Conservation (phyloP, 129 eudicot species). For the Gnaphalium uliginosum region DNA sequence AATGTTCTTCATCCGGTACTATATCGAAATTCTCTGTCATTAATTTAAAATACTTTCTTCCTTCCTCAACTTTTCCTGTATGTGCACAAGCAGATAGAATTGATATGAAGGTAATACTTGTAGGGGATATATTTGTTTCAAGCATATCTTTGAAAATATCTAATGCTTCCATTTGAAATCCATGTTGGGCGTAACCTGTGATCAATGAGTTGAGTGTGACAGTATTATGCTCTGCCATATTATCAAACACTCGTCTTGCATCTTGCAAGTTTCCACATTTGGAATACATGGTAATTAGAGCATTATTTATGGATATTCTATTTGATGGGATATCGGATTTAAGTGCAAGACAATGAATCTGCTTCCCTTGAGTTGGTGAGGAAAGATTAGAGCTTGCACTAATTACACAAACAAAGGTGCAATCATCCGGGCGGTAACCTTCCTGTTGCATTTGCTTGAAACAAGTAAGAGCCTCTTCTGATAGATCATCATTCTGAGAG, state of each 20-base stretch:
- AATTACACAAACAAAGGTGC: constrained; percentile 75
- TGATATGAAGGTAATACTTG: constrained; percentile 60
- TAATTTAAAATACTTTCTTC: constrained; percentile 42
- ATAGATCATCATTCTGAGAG: constrained; percentile 58
- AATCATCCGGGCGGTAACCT: constrained; percentile 75
- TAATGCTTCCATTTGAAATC: constrained; percentile 54
- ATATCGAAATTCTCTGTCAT: constrained; percentile 50
- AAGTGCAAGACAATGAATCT: constrained; percentile 62
- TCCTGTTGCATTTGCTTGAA: constrained; percentile 55
- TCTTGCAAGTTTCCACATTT: constrained; percentile 77
- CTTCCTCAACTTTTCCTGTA: constrained; percentile 66
- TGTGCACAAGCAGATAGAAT: constrained; percentile 72
- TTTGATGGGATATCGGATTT: constrained; percentile 72
- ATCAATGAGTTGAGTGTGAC: constrained; percentile 66
- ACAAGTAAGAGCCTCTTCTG: constrained; percentile 64
- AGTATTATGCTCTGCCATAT: constrained; percentile 64
- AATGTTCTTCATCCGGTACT: constrained; percentile 61
- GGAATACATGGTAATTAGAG: constrained; percentile 77
- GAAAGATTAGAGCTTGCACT: constrained; percentile 69
- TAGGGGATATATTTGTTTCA: constrained; percentile 39
- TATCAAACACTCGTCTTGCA: constrained; percentile 57
- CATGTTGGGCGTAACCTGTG: constrained; percentile 74
- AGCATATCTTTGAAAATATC: constrained; percentile 60
- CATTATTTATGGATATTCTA: constrained; percentile 58
- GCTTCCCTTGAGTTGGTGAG: constrained; percentile 73